Evolutionary conservation across 1,284 basidiomycete genomes (phyloP), one percentile per base, ranked within the genome.

Genomic region (Leccinum pachyderme): DNA sequence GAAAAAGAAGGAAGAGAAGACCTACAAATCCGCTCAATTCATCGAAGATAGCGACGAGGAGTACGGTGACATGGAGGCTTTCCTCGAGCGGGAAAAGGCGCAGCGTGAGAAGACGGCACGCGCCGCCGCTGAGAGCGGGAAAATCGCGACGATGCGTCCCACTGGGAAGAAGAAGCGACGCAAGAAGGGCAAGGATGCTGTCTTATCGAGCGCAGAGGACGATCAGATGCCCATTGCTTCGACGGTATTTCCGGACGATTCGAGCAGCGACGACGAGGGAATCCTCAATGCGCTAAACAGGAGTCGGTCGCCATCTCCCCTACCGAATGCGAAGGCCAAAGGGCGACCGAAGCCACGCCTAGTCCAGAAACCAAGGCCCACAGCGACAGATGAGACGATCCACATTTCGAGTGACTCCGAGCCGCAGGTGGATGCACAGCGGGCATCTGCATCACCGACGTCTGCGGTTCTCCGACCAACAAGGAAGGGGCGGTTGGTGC

Each of bases 31-130:
- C 11, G 93, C 93, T 6, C 88, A 93, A 68, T 93, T 95, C 68
- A 93, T 95, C 67, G 83, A 88, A 66, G 93, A 95, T 71, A 91
- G 89, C 61, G 93, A 96, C 65, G 89, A 79, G 58, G 91, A 91
- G 69, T 81, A 82, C 57, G 89, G 80, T 18, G 82, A 86, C 61
- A 83, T 89, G 70, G 87, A 89, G 47, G 80, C 75, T 5, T 96
- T 96, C 79, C 84, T 93, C 59, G 88, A 81, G 64, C 81, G 79
- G 61, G 93, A 95, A 71, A 82, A 79, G 59, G 75, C 66, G 55
- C 66, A 83, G 47, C 73, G 84, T 49, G 75, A 76, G 61, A 76
- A 75, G 65, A 81, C 78, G 59, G 75, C 77, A 44, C 67, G 66
- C 49, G 77, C 79, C 47, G 81, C 84, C 29, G 73, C 73, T 39